Percentiles rank a stretch among this genome's conserved stretches.
Conservation (phyloP, 2,329 filamentous ascomycete genomes). For the Xylariaceae sp. region DNA sequence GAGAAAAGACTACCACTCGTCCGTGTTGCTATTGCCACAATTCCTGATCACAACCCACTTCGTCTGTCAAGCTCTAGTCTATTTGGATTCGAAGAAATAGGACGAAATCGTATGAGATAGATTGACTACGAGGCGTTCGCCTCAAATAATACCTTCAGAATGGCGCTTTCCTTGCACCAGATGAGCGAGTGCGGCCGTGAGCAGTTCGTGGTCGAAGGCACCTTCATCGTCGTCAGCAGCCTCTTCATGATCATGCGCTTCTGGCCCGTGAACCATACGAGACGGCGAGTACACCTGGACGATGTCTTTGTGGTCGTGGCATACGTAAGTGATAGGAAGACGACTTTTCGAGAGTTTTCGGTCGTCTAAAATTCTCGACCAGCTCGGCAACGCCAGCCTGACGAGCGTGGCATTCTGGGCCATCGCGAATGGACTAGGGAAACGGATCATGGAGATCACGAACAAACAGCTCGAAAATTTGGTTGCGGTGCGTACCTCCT, state of each 20-base stretch:
- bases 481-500: constrained; percentile 14
- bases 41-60: no score
- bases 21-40: no score
- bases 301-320: constrained; percentile 22
- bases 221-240: constrained; percentile 19
- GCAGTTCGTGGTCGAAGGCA: constrained; percentile 20
- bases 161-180: not conserved
- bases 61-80: no score
- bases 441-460: constrained; percentile 16
- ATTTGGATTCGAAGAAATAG: not conserved
- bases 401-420: constrained; percentile 23
- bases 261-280: constrained; percentile 20
- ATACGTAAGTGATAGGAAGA: constrained; percentile 19
- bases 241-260: constrained; percentile 21
- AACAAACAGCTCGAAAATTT: constrained; percentile 1
- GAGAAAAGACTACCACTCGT: constrained; percentile 4
- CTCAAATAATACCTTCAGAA: not conserved
- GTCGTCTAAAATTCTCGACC: not conserved
- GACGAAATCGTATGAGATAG: not conserved
- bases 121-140: not conserved
- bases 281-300: constrained; percentile 21
- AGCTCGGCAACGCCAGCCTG: constrained; percentile 17
- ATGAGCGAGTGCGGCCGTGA: constrained; percentile 6
- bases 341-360: no score
- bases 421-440: constrained; percentile 24